These are phyloP conservation scores for Vigna angularis DNA, from an alignment of 306 rosid genomes.

Conservation along the genomic window DNA sequence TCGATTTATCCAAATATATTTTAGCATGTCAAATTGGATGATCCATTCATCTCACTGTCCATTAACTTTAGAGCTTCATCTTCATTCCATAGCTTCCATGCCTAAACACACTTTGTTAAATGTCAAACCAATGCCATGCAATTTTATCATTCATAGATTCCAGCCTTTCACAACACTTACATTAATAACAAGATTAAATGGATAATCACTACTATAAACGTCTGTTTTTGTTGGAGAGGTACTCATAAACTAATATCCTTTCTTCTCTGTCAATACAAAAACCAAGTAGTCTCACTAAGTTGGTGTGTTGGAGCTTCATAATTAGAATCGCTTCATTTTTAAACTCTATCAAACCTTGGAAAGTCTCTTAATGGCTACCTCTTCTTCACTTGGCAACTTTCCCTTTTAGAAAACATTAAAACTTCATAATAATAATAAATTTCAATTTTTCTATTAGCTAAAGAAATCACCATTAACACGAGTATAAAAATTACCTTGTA, in stretches of 20 bases:
- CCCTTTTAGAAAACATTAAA: no score
- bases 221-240: neutral
- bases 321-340: conserved; percentile 6
- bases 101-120: neutral
- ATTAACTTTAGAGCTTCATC: neutral
- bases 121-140: neutral
- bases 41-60: neutral
- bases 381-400: conserved; percentile 39
- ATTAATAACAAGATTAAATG: neutral
- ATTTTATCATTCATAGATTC: neutral
- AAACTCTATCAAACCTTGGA: conserved; percentile 12
- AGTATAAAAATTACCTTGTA: neutral
- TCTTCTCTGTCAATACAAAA: conserved; percentile 11
- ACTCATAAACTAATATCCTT: conserved; percentile 18
- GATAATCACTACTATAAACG: neutral
- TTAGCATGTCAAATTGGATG: neutral
- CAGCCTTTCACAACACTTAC: neutral
- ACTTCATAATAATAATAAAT: no score
- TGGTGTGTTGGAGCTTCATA: conserved; percentile 20
- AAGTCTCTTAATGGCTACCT: conserved; percentile 51
- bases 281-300: conserved; percentile 25
- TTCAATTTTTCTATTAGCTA: no score
- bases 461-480: no score
- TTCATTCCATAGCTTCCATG: conserved; percentile 3
- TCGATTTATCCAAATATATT: no score